Evolutionary conservation across 768 basidiomycete species (phyloP).

Genomic region (Leccinum barrowsii): DNA sequence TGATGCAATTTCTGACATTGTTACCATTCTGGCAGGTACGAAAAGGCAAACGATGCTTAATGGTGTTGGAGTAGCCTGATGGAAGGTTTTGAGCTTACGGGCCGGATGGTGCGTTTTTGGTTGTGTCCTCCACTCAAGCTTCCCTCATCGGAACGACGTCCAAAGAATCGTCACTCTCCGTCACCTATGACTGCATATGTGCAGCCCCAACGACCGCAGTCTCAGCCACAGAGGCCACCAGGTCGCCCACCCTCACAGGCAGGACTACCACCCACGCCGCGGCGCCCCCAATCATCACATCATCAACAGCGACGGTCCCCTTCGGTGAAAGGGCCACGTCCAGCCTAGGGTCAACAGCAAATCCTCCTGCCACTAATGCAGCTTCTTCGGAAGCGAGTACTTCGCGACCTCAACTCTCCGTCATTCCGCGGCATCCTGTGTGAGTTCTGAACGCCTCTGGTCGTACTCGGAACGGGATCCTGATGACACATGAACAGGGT

Average conservation of each 20-base stretch:
- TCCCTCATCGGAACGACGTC: conserved; percentile 4
- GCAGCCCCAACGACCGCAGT: conserved; percentile 52
- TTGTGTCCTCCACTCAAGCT: conserved; percentile 12
- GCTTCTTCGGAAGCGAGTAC: background rate
- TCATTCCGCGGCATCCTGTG: conserved; percentile 6
- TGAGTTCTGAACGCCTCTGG: conserved; percentile 16
- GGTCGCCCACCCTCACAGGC: conserved; percentile 50
- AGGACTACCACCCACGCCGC: conserved; percentile 47
- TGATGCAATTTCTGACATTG: too few species aligned
- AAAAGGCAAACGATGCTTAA: conserved; percentile 85
- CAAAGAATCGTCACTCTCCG: conserved; percentile 40
- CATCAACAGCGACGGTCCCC: conserved; percentile 32
- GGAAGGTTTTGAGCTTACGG: conserved; percentile 98
- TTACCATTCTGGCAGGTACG: conserved; percentile 55
- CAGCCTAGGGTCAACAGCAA: conserved; percentile 25
- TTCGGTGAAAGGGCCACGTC: conserved; percentile 34
- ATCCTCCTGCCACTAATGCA: conserved; percentile 22
- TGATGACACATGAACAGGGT: conserved; percentile 26
- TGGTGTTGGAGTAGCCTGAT: conserved; percentile 89
- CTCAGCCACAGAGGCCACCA: conserved; percentile 51
- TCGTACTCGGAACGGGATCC: conserved; percentile 6
- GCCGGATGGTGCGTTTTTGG: conserved; percentile 64
- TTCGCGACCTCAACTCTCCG: too few species aligned
- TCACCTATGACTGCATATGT: conserved; percentile 40
- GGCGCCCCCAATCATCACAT: conserved; percentile 31